Base-by-base conservation (phyloP, 345 rosid genomes). In the Aurinia saxatilis region DNA sequence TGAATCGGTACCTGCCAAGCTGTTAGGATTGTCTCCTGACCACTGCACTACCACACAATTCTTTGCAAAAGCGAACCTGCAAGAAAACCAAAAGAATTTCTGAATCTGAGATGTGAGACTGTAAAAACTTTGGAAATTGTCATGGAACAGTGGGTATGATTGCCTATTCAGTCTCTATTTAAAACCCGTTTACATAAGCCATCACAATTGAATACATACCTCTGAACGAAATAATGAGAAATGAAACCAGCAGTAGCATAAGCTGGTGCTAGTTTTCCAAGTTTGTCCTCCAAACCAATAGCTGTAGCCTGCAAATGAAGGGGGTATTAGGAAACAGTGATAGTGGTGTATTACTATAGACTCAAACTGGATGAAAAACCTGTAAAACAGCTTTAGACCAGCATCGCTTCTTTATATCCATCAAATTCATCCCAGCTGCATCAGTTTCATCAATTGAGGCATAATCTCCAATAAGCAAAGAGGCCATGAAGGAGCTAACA, bases 11-110 rank as follows among this genome's bases (percentile, higher is more conserved):
- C 98, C 96, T 74, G 99, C 99, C 73, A 93, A 82, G 74, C 99
- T 93, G 79, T 87, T 90, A 38, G 99, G 99, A 59, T 93, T 93
- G 79, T 93, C 99, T 78, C 97, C 99, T 34, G 99, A 90, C 90
- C 99, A 90, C 72, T 93, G 97, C 70, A 90, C 77, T 34, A 82
- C 90, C 78, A 82, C 67, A 66, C 99, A 93, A 31, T 81, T 67
- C 74, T 84, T 76, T 29, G 65, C 67, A 72, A 93, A 93, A 57
- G 81, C 76, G 46, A 50, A 90, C 80, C 99, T 93, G 79, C 68
- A 79, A 42, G 16, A 36, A 64, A 10, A 57, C 27, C 57, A 40
- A 30, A 56, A 33, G 0, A 7, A 40, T 13, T 5, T 29, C 10
- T 5, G 19, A 40, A 41, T 58, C 29, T 14, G 36, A 13, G 11